phyloP scores from a whole-genome alignment of 2,329 filamentous ascomycete genomes.

The Colletotrichum abscissum region DNA sequence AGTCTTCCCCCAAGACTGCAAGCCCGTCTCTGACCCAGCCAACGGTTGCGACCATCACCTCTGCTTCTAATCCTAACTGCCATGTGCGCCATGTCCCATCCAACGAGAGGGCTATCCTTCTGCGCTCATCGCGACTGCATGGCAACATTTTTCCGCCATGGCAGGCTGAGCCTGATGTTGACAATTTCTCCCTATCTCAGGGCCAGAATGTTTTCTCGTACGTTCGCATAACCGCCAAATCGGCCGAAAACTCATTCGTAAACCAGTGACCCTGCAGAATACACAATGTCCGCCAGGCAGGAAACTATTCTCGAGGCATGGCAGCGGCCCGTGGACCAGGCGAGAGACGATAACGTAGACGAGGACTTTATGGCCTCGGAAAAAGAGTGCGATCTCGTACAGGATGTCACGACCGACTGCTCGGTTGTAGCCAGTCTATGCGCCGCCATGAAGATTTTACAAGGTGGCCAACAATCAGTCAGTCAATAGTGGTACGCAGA shows the following conservation, averaged over 20 bases:
- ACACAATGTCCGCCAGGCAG: constrained; percentile 81
- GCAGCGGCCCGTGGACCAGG: constrained; percentile 79
- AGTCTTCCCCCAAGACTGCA: constrained; percentile 49
- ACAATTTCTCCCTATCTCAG: constrained; percentile 69
- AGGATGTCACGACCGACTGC: constrained; percentile 96
- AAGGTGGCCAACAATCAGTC: constrained; percentile 77
- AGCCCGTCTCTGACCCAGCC: constrained; percentile 41
- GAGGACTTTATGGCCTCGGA: constrained; percentile 65
- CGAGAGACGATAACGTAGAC: constrained; percentile 52
- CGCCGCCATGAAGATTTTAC: constrained; percentile 77
- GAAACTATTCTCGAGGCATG: constrained; percentile 82
- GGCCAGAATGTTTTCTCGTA: constrained; percentile 73
- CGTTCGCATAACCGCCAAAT: constrained; percentile 42
- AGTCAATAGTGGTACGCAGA: constrained; percentile 36
- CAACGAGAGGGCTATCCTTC: constrained; percentile 80
- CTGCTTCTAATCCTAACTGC: constrained; percentile 5
- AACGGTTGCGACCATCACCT: background rate
- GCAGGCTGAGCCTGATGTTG: constrained; percentile 69
- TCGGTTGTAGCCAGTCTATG: constrained; percentile 97
- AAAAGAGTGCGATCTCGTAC: constrained; percentile 82
- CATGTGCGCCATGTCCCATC: constrained; percentile 71
- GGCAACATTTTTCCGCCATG: constrained; percentile 88
- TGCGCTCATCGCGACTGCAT: constrained; percentile 83
- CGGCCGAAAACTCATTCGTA: constrained; percentile 28
- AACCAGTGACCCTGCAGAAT: constrained; percentile 73